Percentiles rank a stretch among this genome's conserved stretches.
phyloP scores from a whole-genome alignment of 495 filamentous ascomycete genomes.

The Hypoxylon cercidicola region DNA sequence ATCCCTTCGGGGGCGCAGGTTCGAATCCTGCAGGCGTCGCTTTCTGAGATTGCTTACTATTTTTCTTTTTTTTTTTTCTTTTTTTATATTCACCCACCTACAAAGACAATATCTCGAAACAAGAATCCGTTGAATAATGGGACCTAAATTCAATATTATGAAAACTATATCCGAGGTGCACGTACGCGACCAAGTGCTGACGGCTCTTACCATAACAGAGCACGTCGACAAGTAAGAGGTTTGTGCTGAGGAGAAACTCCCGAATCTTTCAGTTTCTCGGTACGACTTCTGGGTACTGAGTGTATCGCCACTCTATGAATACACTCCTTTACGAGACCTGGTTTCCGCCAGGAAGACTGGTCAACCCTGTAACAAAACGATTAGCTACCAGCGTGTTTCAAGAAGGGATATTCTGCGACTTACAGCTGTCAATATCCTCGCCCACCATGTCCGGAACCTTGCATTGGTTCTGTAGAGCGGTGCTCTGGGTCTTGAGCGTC shows the following conservation, averaged over 20 bases:
- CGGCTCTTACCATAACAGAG: neutral
- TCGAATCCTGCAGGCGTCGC: too few species aligned
- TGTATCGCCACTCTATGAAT: neutral
- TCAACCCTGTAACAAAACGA: conserved; percentile 23
- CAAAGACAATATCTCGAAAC: too few species aligned
- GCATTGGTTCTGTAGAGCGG: conserved; percentile 46
- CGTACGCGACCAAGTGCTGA: neutral
- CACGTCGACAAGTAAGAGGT: too few species aligned
- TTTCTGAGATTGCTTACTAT: too few species aligned
- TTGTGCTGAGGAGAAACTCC: too few species aligned
- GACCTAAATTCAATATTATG: neutral
- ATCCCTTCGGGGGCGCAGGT: too few species aligned
- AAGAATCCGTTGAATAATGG: too few species aligned
- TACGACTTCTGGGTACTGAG: neutral
- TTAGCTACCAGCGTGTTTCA: neutral
- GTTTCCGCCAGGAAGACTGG: conserved; percentile 27
- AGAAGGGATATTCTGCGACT: conserved; percentile 17
- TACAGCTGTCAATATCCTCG: conserved; percentile 48
- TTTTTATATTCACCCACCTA: too few species aligned
- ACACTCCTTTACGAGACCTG: conserved; percentile 17
- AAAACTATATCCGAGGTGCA: neutral
- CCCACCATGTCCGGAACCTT: conserved; percentile 46
- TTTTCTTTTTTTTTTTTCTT: too few species aligned
- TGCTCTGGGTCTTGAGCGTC: conserved; percentile 44
- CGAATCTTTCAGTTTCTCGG: too few species aligned